These are phyloP conservation scores for Wickerhamomyces kurtzmanii DNA, from an alignment of 805 yeast species.

Conservation along the genomic window DNA sequence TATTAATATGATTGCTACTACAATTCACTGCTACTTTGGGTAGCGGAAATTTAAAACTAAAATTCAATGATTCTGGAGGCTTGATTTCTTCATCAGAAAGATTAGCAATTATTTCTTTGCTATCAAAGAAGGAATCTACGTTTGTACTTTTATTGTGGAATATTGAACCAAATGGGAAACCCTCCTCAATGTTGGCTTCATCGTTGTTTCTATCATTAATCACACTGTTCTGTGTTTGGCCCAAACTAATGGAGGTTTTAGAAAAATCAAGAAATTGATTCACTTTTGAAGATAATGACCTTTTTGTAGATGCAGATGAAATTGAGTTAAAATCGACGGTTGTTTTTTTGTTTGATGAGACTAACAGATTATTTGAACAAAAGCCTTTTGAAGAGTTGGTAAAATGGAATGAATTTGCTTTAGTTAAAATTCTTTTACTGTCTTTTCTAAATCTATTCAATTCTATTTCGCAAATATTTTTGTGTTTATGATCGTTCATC, in stretches of 20 bases:
- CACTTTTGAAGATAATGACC: conserved; percentile 4
- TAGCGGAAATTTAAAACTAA: conserved; percentile 6
- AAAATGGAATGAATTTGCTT: conserved; percentile 24
- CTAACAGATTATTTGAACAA: too few species aligned
- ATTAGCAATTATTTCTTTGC: too few species aligned
- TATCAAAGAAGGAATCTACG: too few species aligned
- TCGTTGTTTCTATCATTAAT: too few species aligned
- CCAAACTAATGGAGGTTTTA: conserved; percentile 2
- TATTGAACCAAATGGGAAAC: too few species aligned
- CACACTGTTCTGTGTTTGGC: not conserved
- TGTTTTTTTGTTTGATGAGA: too few species aligned
- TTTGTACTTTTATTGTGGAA: too few species aligned
- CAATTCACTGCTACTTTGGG: too few species aligned
- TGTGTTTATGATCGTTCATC: conserved; percentile 61
- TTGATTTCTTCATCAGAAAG: conserved; percentile 3
- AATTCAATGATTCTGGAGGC: conserved; percentile 15
- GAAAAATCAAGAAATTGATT: conserved; percentile 9
- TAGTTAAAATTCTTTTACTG: conserved; percentile 22
- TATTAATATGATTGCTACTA: too few species aligned
- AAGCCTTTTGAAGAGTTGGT: conserved; percentile 11
- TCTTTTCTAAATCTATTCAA: conserved; percentile 40
- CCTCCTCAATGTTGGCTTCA: too few species aligned
- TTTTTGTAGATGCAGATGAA: conserved; percentile 10
- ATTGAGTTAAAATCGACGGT: too few species aligned
- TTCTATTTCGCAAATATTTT: conserved; percentile 44